Evolutionary conservation across 345 rosid genomes (phyloP).

Genomic region (Salix brachista): DNA sequence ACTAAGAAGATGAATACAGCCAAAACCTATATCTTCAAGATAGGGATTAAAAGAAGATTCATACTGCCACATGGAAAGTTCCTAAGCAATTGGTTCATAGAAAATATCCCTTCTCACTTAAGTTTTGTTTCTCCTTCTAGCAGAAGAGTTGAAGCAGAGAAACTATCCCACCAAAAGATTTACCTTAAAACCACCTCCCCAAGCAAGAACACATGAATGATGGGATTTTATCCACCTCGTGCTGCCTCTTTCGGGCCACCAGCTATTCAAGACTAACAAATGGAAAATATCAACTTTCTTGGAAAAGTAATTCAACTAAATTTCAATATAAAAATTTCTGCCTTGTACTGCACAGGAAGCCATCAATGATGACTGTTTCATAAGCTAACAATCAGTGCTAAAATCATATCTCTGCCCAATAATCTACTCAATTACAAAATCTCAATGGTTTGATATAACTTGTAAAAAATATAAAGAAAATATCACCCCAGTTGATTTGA

Average conservation of each 20-base stretch:
- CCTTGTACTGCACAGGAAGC: background rate
- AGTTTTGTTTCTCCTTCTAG: too few relatives aligned
- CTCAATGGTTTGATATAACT: background rate
- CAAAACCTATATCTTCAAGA: too few relatives aligned
- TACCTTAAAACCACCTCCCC: too few relatives aligned
- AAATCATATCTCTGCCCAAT: background rate
- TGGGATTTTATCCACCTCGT: background rate
- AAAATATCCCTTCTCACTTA: too few relatives aligned
- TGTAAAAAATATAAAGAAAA: background rate
- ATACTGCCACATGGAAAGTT: too few relatives aligned
- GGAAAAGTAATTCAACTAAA: conserved; percentile 1
- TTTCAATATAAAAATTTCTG: background rate
- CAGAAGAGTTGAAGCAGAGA: too few relatives aligned
- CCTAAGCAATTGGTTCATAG: too few relatives aligned
- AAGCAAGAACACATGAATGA: too few relatives aligned
- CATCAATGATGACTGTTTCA: background rate
- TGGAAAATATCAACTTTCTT: background rate
- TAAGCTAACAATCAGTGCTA: conserved; percentile 6
- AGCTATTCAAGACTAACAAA: background rate
- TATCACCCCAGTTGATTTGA: background rate
- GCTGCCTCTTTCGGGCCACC: background rate
- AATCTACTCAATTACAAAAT: background rate
- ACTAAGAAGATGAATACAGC: too few relatives aligned
- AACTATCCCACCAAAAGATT: too few relatives aligned
- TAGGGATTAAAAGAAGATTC: too few relatives aligned